Base-by-base conservation (phyloP, 768 basidiomycete genomes). In the Tulasnella sp. region DNA sequence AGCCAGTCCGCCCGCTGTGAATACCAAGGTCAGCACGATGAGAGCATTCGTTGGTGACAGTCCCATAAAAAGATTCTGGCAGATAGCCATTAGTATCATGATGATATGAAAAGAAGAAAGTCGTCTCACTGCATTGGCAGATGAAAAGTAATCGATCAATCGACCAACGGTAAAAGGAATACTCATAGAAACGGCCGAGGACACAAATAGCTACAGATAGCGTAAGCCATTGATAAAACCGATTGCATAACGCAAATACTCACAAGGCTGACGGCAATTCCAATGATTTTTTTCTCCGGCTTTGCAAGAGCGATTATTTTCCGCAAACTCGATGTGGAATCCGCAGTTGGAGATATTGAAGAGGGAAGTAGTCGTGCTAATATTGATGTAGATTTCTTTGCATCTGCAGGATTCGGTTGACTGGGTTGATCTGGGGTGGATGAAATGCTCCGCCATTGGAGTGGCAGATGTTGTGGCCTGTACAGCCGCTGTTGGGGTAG, bases 161-260 rank as follows among this genome's bases (percentile, higher is more conserved):
- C 79, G 86, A 8, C 93, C 93, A 59, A 96, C 81, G 1, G 90
- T 90, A 58, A 95, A 78, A 0, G 93, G 93, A 10, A 98, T 75
- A 57, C 83, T 84, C 80, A 96, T 84, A 3, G 88, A 85, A 19
- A 99, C 86, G 2, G 83, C 70, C 7, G 89, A 88, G 0, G 91
- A 93, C n/a, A 89, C 72, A 13, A 92, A 64, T 6, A 96, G 71
- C 56, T 93, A 66, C 0, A 4, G 4, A 40, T 5, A 24, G 20
- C 3, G 3, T 2, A 19, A 12, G 7, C 20, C 5, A 25, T 20
- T 47, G 20, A 7, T 4, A 33, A n/a, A 5, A 22, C 10, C 15
- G 37, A 20, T 4, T 5, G 9, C 24, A 13, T 24, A 45, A 25
- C 15, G n/a, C n/a, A 31, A 6, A 24, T 12, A 7, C 45, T 12